Evolutionary conservation across 2,329 filamentous ascomycete genomes (phyloP), one percentile per base, ranked within the genome.

Genomic region (Aureobasidium sp.): DNA sequence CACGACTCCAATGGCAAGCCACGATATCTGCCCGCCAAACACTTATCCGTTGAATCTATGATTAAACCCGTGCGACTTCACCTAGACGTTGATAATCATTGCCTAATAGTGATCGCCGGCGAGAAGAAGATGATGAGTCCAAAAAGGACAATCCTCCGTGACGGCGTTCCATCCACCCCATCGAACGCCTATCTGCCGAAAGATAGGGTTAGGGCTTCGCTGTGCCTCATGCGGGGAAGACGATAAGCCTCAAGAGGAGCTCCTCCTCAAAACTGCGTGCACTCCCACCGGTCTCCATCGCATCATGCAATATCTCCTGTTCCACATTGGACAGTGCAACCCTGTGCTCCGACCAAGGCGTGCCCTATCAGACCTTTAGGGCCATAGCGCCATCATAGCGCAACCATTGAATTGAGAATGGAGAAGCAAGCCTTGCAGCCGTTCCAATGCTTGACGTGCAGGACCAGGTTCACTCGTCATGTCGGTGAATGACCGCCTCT

Each of bases 401-500:
- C n/a, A n/a, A n/a, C n/a, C n/a, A n/a, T n/a, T 25, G 7, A 44
- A 44, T 21, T 44, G 41, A 9, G 6, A 21, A 44, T 44, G 41
- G 41, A 44, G 8, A 25, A 44, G 25, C 41, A n/a, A 21, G 41
- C 27, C 3, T 49, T 49, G 21, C 75, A 77, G 63, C 75, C 75
- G 10, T 77, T 76, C 58, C 71, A 78, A 65, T 78, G 75, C 65
- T 6, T 44, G 16, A 44, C 41, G 25, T 44, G 41, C 41, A 21
- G 25, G 41, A 25, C 41, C 41, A 44, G 41, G 16, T 44, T 44
- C 16, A 44, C 41, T 21, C 41, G 41, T 7, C 63, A 66, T 32
- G 59, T 77, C 57, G 77, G 76, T 61, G 69, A 68, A 48, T n/a
- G 71, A 67, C 57, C 74, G 73, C 34, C 75, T 76, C 48, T 75